phyloP scores from a whole-genome alignment of 164 flowering plant genomes.

The Magnolia changhungtana region DNA sequence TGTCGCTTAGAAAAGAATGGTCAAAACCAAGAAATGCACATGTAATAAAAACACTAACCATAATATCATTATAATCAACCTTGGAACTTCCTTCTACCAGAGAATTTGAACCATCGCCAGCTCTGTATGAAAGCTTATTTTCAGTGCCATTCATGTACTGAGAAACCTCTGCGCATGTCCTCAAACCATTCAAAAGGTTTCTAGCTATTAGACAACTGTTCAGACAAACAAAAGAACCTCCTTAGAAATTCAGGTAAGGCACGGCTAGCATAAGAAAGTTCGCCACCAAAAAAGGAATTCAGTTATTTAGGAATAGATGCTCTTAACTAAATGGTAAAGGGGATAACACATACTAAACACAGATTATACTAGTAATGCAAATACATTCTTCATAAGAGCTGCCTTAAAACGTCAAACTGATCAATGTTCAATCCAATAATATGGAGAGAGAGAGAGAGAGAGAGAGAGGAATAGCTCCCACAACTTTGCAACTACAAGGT shows the following conservation, averaged over 20 bases:
- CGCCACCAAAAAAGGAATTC: background rate
- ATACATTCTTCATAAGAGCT: too few species aligned
- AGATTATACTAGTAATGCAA: too few species aligned
- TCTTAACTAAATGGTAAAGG: background rate
- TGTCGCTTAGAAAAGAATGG: slow-evolving; percentile 9
- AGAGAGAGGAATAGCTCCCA: too few species aligned
- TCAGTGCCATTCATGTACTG: slow-evolving; percentile 66
- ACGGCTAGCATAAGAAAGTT: background rate
- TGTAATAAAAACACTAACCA: slow-evolving; percentile 36
- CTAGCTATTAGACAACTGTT: slow-evolving; percentile 89
- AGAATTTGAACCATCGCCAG: slow-evolving; percentile 53
- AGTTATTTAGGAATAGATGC: background rate
- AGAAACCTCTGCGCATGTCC: slow-evolving; percentile 81
- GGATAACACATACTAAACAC: too few species aligned
- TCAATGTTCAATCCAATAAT: too few species aligned
- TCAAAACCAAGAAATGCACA: slow-evolving; percentile 1
- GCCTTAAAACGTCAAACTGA: too few species aligned
- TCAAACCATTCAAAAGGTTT: slow-evolving; percentile 83
- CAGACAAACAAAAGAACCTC: slow-evolving; percentile 17
- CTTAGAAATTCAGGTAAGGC: slow-evolving; percentile 7
- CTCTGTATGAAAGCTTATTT: slow-evolving; percentile 40
- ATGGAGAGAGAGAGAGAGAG: too few species aligned
- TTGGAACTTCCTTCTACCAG: slow-evolving; percentile 56
- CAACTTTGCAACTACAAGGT: too few species aligned
- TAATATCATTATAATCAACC: slow-evolving; percentile 45